Percentiles rank a stretch among this genome's conserved stretches.
Conservation (phyloP, 495 filamentous ascomycete genomes). For the Aspergillus conjunctus region DNA sequence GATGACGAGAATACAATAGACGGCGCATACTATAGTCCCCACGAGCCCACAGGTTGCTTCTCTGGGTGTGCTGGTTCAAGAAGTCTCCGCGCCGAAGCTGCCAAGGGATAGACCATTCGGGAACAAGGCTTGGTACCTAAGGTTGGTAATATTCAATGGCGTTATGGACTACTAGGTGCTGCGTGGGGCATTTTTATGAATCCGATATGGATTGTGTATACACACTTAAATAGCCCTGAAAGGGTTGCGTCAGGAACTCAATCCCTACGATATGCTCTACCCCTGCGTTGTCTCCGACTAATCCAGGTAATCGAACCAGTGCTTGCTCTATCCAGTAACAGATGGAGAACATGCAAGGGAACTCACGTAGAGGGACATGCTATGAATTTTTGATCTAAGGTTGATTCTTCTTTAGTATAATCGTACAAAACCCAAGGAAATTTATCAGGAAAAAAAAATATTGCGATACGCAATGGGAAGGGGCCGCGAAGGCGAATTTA, state of each 20-base stretch:
- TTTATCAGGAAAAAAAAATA: constrained; percentile 27
- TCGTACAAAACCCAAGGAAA: constrained; percentile 44
- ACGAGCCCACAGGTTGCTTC: constrained; percentile 53
- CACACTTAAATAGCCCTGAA: background rate
- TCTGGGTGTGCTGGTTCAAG: constrained; percentile 37
- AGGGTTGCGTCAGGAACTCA: background rate
- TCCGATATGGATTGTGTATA: background rate
- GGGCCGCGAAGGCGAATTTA: constrained; percentile 40
- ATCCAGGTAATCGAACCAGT: too few relatives aligned
- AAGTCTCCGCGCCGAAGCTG: constrained; percentile 12
- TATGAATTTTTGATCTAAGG: constrained; percentile 17
- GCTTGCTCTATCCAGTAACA: too few relatives aligned
- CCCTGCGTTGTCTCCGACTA: too few relatives aligned
- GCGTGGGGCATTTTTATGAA: background rate
- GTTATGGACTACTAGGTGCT: background rate
- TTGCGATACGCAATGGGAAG: constrained; percentile 20
- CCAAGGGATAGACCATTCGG: background rate
- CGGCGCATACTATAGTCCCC: constrained; percentile 55
- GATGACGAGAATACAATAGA: constrained; percentile 48
- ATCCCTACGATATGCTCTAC: too few relatives aligned
- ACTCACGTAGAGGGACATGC: background rate
- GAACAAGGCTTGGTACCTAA: background rate
- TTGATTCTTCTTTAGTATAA: constrained; percentile 37
- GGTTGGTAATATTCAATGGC: background rate
- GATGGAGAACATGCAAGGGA: background rate